Conservation (phyloP, 257 asterid species). For the Petrea volubilis region DNA sequence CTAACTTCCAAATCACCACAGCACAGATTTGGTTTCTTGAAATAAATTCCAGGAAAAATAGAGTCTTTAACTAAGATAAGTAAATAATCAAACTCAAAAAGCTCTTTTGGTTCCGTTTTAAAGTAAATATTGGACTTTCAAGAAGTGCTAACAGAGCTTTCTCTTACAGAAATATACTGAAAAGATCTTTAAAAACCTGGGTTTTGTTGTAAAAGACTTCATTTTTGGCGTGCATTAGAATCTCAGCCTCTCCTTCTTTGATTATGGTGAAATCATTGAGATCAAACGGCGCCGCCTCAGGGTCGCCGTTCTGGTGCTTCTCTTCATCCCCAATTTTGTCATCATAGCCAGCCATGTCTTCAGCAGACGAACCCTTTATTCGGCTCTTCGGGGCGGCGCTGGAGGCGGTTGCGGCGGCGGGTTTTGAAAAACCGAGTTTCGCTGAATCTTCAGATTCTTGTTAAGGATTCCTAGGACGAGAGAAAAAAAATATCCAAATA, state of each 20-base stretch:
- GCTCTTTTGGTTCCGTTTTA: too few relatives aligned
- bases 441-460: background rate
- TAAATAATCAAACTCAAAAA: background rate
- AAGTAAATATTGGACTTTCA: background rate
- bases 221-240: slow-evolving; percentile 84
- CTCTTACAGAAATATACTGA: too few relatives aligned
- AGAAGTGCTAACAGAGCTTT: too few relatives aligned
- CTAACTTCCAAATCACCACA: background rate
- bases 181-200: slow-evolving; percentile 52
- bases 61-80: background rate
- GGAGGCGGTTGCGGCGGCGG: slow-evolving; percentile 11
- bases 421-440: background rate
- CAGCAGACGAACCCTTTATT: background rate
- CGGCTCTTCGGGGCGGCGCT: background rate
- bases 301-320: slow-evolving; percentile 26
- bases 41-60: background rate
- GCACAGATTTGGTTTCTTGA: background rate
- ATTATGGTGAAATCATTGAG: slow-evolving; percentile 62
- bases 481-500: background rate
- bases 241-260: slow-evolving; percentile 97
- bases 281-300: slow-evolving; percentile 49
- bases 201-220: slow-evolving; percentile 89
- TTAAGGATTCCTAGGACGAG: background rate
- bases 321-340: slow-evolving; percentile 43
- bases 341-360: slow-evolving; percentile 42